Conservation (phyloP, 257 asterid genomes). For the Solanum virginianum region DNA sequence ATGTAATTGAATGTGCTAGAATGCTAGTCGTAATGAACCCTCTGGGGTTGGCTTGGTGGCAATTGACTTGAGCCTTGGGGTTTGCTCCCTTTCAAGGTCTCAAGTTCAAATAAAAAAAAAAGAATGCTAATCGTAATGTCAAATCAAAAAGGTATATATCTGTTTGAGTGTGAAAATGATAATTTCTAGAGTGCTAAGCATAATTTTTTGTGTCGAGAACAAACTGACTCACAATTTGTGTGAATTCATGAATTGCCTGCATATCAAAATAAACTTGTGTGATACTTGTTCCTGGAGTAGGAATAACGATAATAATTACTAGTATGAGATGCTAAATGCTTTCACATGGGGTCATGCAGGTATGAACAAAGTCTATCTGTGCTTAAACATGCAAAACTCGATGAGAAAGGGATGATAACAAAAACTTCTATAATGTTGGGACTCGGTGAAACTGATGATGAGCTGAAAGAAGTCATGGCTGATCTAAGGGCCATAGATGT, state of each 20-base stretch:
- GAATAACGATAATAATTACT: not conserved
- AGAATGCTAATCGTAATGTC: not conserved
- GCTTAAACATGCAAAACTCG: conserved; percentile 73
- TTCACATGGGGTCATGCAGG: conserved; percentile 31
- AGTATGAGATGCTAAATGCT: not conserved
- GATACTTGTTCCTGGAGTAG: not conserved
- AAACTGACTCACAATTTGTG: not conserved
- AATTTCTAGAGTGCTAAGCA: not conserved
- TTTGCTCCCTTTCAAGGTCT: too few relatives aligned
- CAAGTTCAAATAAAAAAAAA: too few relatives aligned
- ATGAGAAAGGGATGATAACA: conserved; percentile 82
- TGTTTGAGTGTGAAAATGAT: not conserved
- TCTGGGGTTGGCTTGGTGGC: too few relatives aligned
- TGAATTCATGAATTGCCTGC: not conserved
- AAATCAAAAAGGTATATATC: not conserved
- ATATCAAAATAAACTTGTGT: not conserved
- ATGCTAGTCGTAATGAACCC: not conserved
- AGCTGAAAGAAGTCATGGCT: conserved; percentile 79
- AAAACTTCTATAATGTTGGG: conserved; percentile 96
- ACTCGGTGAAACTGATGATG: conserved; percentile 93
- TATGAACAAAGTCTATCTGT: conserved; percentile 87
- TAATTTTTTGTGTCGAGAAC: not conserved
- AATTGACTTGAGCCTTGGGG: too few relatives aligned
- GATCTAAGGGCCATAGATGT: conserved; percentile 86
- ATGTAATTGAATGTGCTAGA: not conserved